Evolutionary conservation across 1,139 yeast species (phyloP), one percentile per base, ranked within the genome.

Genomic region (Kodamaea fungicola): DNA sequence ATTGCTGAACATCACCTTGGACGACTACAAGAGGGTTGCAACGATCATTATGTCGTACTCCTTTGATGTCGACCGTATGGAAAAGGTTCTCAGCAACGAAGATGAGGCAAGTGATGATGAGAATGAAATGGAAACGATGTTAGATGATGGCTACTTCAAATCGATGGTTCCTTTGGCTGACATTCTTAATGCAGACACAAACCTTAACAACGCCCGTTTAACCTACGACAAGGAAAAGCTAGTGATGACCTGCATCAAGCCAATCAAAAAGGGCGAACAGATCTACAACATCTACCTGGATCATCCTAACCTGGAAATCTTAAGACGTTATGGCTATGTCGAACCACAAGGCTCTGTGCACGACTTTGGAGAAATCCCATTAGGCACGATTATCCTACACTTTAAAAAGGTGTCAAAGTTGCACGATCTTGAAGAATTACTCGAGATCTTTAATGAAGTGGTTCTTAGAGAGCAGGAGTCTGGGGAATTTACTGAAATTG

Each of bases 161-260:
- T 84, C 95, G 0, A 84, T 92, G 95, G 89, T 89, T 6, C 96
- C 97, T 0, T 64, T 89, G 37, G 97, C 97, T 0, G 97, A 92
- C 53, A 80, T 87, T 22, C 64, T 92, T 42, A 92, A 92, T 52
- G 90, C 97, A 1, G 92, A 89, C 52, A 83, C 96, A 0, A 71
- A 72, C 12, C 66, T 74, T n/a, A 81, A 80, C 52, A 90, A 92
- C 57, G 96, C 96, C 4, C 75, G 79, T 39, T 63, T 88, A 41
- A 69, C 68, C 22, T 78, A 81, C 50, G 47, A 57, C 2, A 66
- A 62, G 1, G 62, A 55, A 3, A 56, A 59, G 3, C 64, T 89
- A 33, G 78, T 78, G 7, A 87, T 92, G 92, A 71, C 73, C 34
- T 76, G 95, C 3, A 76, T 78, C n/a, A 75, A 72, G 39, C 59